Base-by-base conservation (phyloP, 2,329 filamentous ascomycete species). In the Penicillium sp. region DNA sequence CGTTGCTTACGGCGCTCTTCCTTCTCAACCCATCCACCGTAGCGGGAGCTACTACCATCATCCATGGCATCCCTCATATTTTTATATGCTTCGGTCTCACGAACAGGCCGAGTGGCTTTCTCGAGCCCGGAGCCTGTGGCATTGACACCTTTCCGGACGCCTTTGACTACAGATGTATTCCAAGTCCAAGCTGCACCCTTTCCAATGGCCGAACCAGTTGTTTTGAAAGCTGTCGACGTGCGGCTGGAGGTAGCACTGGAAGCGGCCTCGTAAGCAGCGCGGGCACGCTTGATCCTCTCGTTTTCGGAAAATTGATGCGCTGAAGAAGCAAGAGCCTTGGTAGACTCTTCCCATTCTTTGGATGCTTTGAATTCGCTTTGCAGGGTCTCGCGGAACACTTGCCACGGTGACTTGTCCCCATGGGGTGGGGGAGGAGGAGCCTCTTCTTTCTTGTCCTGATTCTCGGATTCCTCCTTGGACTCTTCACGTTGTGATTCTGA, bases 261-360 rank as follows among this genome's bases (percentile, higher is more conserved):
- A 6, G 89, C 89, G 51, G 85, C 82, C 57, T 86, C 81, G 62
- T 95, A 95, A 6, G 87, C 90, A 51, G 87, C 81, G 50, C 85
- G 80, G 18, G 90, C 92, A 54, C 80, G 80, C 58, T 87, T 83
- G 11, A 98, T 85, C 12, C 83, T 85, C 59, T 95, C 89, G 59
- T 88, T 95, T 68, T 96, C 90, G 20, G 82, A 82, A 60, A 98
- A 92, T 56, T 95, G 82, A 59, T 95, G 84, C 12, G 90, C 87
- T 4, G 84, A 85, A 32, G 85, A 86, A 12, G 86, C 85, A 28
- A 98, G 77, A 50, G 92, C 86, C 71, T 98, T 96, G 28, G 90
- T 98, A 29, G 87, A 94, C 61, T 98, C 92, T 59, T 98, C 95
- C 92, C 92, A 98, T 65, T 98, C 92, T 62, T 96, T 95, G 11